Percentiles rank a stretch among this genome's conserved stretches.
Evolutionary conservation across 2,329 filamentous ascomycete species (phyloP).

Genomic region (Pyrenochaeta sp.): DNA sequence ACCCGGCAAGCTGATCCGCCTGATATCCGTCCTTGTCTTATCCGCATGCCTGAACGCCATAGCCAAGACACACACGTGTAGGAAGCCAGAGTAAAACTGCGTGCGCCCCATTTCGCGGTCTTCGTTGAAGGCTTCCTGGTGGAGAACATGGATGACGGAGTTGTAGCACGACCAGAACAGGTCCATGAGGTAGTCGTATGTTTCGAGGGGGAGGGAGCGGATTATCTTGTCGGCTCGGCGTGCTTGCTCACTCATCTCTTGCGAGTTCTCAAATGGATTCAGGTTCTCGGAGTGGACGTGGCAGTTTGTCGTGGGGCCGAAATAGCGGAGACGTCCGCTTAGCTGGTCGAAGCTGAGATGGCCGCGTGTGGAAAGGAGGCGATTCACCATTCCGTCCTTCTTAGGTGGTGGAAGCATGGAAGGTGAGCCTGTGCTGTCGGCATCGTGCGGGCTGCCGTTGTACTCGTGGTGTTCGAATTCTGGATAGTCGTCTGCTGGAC

Average conservation of each 20-base stretch:
- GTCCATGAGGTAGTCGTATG: constrained; percentile 61
- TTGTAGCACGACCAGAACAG: constrained; percentile 64
- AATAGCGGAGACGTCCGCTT: constrained; percentile 60
- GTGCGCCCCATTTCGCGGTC: constrained; percentile 56
- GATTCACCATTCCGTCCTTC: constrained; percentile 59
- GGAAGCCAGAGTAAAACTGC: constrained; percentile 61
- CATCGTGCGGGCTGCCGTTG: constrained; percentile 35
- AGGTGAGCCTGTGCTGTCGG: constrained; percentile 38
- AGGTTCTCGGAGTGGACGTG: constrained; percentile 57
- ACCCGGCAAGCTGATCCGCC: constrained; percentile 54
- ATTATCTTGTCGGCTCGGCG: constrained; percentile 59
- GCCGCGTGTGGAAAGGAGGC: constrained; percentile 58
- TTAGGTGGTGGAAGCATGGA: constrained; percentile 47
- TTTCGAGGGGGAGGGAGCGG: constrained; percentile 54
- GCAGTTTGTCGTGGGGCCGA: constrained; percentile 62
- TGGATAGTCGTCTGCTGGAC: constrained; percentile 34
- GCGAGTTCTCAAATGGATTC: constrained; percentile 44
- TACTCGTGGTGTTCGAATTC: constrained; percentile 34
- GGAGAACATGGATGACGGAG: constrained; percentile 57
- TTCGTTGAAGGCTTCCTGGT: constrained; percentile 59
- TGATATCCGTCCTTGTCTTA: constrained; percentile 58
- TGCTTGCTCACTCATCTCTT: constrained; percentile 56
- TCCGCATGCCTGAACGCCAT: constrained; percentile 63
- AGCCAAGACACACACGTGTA: constrained; percentile 61
- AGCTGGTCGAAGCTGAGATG: constrained; percentile 62